These are phyloP conservation scores for Licmophora abbreviata DNA, from an alignment of 108 stramenopile species.

Conservation along the genomic window DNA sequence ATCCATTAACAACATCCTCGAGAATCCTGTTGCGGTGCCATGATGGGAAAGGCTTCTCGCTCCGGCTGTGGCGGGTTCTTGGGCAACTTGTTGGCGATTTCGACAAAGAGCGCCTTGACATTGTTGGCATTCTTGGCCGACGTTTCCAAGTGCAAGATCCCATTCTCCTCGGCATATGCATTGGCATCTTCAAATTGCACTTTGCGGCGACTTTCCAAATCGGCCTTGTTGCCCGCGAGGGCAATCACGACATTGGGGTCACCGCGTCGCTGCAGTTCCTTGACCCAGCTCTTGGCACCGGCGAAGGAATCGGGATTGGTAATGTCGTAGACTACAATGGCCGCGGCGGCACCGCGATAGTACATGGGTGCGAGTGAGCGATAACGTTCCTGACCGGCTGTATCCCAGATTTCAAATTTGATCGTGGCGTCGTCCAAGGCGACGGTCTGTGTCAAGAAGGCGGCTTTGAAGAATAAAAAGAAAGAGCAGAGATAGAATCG, in stretches of 20 bases:
- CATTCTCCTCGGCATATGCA: slow-evolving; percentile 89
- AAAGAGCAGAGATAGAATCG: not conserved
- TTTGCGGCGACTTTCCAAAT: slow-evolving; percentile 79
- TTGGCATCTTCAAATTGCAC: slow-evolving; percentile 90
- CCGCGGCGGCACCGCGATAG: slow-evolving; percentile 63
- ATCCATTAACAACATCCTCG: slow-evolving; percentile 89
- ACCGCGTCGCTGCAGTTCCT: slow-evolving; percentile 95
- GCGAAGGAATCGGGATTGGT: slow-evolving; percentile 95
- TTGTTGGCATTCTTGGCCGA: slow-evolving; percentile 95
- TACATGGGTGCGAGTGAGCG: slow-evolving; percentile 87
- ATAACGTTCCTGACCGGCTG: slow-evolving; percentile 80
- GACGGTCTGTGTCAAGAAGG: slow-evolving; percentile 94
- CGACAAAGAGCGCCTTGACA: slow-evolving; percentile 83
- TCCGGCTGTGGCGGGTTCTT: slow-evolving; percentile 84
- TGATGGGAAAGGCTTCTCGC: slow-evolving; percentile 90
- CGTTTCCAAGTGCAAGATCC: slow-evolving; percentile 93
- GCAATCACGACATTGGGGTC: slow-evolving; percentile 98
- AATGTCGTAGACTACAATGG: slow-evolving; percentile 90
- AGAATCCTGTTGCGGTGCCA: slow-evolving; percentile 70
- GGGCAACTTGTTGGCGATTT: slow-evolving; percentile 91
- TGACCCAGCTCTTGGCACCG: slow-evolving; percentile 98
- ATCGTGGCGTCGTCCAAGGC: slow-evolving; percentile 90
- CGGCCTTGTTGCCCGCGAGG: slow-evolving; percentile 94
- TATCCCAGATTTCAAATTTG: slow-evolving; percentile 99
- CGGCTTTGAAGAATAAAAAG: slow-evolving; percentile 49